phyloP scores from a whole-genome alignment of 176 grass and related monocot species.

The Metroxylon sagu region DNA sequence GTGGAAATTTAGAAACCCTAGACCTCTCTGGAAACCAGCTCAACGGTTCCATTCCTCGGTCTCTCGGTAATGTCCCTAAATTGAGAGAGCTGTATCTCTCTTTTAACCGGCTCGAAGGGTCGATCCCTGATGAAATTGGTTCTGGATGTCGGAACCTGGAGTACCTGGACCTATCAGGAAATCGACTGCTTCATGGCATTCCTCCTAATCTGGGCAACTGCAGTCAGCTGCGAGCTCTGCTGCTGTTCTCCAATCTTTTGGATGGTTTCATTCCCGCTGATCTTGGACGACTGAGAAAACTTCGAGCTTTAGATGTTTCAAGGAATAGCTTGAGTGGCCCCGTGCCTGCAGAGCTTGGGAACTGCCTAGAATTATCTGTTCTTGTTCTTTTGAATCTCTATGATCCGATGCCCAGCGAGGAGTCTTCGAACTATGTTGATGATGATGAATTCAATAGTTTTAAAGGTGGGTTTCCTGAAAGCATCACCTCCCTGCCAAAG shows the following conservation, averaged over 20 bases:
- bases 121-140: constrained; percentile 33
- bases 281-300: constrained; percentile 50
- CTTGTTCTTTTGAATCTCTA: constrained; percentile 54
- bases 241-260: constrained; percentile 59
- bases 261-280: constrained; percentile 55
- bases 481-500: constrained; percentile 32
- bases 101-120: constrained; percentile 25
- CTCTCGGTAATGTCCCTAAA: constrained; percentile 12
- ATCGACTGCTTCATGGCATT: constrained; percentile 40
- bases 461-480: constrained; percentile 34
- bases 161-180: constrained; percentile 43
- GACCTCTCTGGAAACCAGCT: constrained; percentile 74
- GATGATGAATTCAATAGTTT: constrained; percentile 57
- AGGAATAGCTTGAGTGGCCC: constrained; percentile 59
- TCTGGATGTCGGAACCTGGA: constrained; percentile 26
- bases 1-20: constrained; percentile 37
- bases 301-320: constrained; percentile 63
- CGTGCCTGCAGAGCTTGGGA: constrained; percentile 52
- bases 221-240: constrained; percentile 37
- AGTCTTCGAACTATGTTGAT: background rate
- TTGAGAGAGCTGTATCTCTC: constrained; percentile 14
- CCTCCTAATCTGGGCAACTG: constrained; percentile 55
- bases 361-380: constrained; percentile 48
- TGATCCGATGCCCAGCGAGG: constrained; percentile 15
- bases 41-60: constrained; percentile 21